Evolutionary conservation across 805 yeast species (phyloP).

Genomic region (Wickerhamomyces ciferrii): DNA sequence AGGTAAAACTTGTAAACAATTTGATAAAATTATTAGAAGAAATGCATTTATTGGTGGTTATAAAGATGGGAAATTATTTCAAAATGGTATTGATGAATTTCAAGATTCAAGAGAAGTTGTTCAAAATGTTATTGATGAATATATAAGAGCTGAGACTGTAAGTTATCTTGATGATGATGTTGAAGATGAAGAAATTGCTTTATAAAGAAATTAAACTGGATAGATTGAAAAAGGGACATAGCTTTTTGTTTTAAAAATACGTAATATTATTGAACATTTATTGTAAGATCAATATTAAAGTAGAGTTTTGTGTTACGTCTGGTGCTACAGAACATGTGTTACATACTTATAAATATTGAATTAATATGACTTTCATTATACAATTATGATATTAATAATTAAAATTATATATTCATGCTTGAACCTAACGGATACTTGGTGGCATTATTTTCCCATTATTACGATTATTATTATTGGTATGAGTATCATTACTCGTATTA

Average conservation of each 20-base stretch:
- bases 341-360: no score
- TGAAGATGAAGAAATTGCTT: constrained; percentile 26
- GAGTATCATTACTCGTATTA: neutral
- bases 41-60: constrained; percentile 84
- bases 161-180: constrained; percentile 34
- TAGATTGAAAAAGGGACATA: neutral
- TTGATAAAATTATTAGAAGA: constrained; percentile 72
- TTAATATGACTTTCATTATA: no score
- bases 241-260: no score
- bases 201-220: constrained; percentile 1
- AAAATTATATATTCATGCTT: no score
- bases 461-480: neutral
- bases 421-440: neutral
- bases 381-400: no score
- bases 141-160: constrained; percentile 63
- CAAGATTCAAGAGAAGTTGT: constrained; percentile 73
- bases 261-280: neutral
- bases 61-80: constrained; percentile 35
- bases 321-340: no score
- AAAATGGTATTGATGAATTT: constrained; percentile 55
- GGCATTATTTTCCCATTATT: neutral
- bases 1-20: constrained; percentile 64
- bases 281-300: no score
- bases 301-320: no score
- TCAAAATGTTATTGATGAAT: constrained; percentile 70